Conservation (phyloP, 2,329 filamentous ascomycete genomes). For the Monilinia laxa region DNA sequence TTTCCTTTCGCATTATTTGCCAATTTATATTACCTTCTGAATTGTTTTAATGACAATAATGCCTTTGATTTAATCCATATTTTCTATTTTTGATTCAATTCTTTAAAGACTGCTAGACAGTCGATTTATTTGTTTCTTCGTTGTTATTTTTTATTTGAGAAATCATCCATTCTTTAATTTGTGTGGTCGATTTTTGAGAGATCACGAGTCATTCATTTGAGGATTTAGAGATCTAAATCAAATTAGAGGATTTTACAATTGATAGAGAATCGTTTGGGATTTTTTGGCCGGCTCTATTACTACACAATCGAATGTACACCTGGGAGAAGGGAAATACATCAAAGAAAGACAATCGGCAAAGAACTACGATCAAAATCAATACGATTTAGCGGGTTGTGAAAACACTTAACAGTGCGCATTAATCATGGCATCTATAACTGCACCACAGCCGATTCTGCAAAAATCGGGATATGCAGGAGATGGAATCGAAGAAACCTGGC, state of each 20-base stretch:
- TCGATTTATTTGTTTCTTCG: not conserved
- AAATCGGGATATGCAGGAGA: not conserved
- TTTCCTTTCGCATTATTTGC: not conserved
- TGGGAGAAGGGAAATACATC: not conserved
- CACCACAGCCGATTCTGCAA: conserved; percentile 10
- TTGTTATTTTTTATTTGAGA: not conserved
- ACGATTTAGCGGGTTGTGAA: not conserved
- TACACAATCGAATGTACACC: not conserved
- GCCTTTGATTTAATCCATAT: conserved; percentile 2
- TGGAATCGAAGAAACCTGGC: not conserved
- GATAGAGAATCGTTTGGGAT: not conserved
- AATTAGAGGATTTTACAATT: not conserved
- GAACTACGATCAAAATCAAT: not conserved
- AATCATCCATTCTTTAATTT: conserved; percentile 9
- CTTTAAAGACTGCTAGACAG: conserved; percentile 6
- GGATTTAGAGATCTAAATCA: not conserved
- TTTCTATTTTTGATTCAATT: not conserved
- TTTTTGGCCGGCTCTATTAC: not conserved
- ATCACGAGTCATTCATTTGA: conserved; percentile 2
- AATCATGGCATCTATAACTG: conserved; percentile 13
- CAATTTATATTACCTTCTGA: not conserved
- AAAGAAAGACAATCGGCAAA: not conserved
- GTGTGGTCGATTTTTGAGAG: not conserved
- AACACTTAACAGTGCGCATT: not conserved
- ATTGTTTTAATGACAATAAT: not conserved